Conservation (phyloP, 352 stramenopile genomes). For the Phytophthora hibernalis region DNA sequence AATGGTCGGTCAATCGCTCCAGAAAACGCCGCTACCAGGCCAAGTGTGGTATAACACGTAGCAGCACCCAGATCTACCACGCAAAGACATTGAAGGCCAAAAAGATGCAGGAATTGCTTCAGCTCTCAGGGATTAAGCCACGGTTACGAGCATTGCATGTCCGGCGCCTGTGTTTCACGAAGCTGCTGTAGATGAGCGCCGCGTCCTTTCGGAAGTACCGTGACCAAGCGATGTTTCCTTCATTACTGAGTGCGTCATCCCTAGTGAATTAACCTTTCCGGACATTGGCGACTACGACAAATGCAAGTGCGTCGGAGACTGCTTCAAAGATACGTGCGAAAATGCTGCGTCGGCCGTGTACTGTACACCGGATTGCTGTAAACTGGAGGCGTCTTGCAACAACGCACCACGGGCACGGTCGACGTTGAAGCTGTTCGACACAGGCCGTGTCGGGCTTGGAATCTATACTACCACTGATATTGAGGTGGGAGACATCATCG, state of each 20-base stretch:
- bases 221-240: background rate
- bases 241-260: background rate
- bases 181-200: background rate
- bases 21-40: background rate
- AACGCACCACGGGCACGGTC: too few species aligned
- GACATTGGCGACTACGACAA: background rate
- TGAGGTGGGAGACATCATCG: conserved; percentile 6
- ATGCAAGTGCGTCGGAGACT: background rate
- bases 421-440: too few species aligned
- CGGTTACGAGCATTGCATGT: background rate
- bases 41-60: background rate
- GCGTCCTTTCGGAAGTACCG: background rate
- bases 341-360: too few species aligned
- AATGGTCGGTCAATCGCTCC: background rate
- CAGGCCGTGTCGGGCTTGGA: background rate
- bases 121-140: background rate
- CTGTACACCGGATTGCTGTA: too few species aligned
- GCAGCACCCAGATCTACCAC: background rate
- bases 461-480: conserved; percentile 11
- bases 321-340: too few species aligned
- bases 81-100: background rate
- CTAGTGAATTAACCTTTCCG: background rate
- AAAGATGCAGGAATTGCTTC: background rate
- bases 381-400: too few species aligned
- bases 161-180: background rate